A percentile compares a stretch with the other conserved stretches of the same genome.
These are phyloP conservation scores for Buddleja alternifolia DNA, from an alignment of 257 asterid species.

Conservation along the genomic window DNA sequence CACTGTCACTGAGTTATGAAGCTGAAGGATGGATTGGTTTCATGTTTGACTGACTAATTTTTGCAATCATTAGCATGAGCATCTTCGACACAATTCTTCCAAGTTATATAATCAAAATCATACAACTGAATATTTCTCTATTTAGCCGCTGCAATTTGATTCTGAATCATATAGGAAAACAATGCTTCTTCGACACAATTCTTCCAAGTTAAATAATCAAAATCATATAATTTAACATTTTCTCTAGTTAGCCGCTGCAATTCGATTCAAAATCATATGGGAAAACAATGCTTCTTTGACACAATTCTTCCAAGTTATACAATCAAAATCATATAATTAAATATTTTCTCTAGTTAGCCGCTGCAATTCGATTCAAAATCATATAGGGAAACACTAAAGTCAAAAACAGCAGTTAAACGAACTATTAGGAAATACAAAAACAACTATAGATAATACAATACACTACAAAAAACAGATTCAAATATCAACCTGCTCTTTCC, in stretches of 20 bases:
- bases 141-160: neutral
- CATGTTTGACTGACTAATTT: too few species aligned
- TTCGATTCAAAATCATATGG: neutral
- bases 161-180: neutral
- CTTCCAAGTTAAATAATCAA: neutral
- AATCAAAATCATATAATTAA: neutral
- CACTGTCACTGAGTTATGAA: neutral
- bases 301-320: neutral
- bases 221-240: neutral
- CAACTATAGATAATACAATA: neutral
- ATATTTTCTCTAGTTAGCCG: neutral
- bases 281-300: neutral
- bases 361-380: neutral
- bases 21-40: too few species aligned
- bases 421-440: neutral
- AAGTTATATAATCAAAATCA: neutral
- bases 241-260: neutral
- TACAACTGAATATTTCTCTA: neutral
- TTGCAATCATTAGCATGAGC: neutral
- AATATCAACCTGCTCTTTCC: constrained; percentile 14
- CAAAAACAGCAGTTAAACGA: neutral
- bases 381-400: neutral
- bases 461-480: neutral
- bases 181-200: neutral
- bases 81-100: neutral